Percentiles rank a stretch among this genome's conserved stretches.
Conservation (phyloP, 208 protist genomes). For the Balamuthia mandrillaris region DNA sequence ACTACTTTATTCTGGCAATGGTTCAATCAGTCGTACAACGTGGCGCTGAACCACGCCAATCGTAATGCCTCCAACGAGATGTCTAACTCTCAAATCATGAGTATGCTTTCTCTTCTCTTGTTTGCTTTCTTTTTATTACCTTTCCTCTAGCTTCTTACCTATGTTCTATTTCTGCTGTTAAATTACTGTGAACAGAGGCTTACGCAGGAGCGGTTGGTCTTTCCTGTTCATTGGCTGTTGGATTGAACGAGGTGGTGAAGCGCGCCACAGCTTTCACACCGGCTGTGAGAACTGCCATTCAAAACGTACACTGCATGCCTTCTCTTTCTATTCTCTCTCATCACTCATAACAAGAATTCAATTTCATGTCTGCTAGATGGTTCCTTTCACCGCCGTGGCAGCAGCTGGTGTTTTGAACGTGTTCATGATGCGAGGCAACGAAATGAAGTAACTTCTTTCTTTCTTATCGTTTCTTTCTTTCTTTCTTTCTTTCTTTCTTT, state of each 20-base stretch:
- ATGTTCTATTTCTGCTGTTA: conserved; percentile 76
- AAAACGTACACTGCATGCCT: conserved; percentile 48
- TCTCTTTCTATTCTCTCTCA: no score
- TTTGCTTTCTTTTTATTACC: neutral
- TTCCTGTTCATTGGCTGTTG: conserved; percentile 48
- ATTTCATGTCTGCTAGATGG: conserved; percentile 44
- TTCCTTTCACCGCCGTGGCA: conserved; percentile 80
- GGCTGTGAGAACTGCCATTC: conserved; percentile 1
- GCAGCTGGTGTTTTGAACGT: conserved; percentile 81
- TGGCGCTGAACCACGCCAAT: conserved; percentile 89
- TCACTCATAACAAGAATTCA: no score
- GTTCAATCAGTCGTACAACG: conserved; percentile 89
- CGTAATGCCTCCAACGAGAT: conserved; percentile 81
- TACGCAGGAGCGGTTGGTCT: conserved; percentile 37
- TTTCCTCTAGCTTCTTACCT: conserved; percentile 73
- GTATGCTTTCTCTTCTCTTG: conserved; percentile 48
- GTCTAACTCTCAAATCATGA: conserved; percentile 78
- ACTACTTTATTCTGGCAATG: conserved; percentile 83
- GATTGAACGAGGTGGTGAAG: conserved; percentile 40
- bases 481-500: no score
- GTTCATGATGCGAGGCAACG: conserved; percentile 82
- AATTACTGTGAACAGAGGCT: no score
- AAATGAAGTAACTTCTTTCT: conserved; percentile 57
- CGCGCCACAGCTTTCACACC: neutral
- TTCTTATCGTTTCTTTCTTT: neutral